Evolutionary conservation across 2,329 filamentous ascomycete species (phyloP).

Genomic region (Phyllosticta ampelicida): DNA sequence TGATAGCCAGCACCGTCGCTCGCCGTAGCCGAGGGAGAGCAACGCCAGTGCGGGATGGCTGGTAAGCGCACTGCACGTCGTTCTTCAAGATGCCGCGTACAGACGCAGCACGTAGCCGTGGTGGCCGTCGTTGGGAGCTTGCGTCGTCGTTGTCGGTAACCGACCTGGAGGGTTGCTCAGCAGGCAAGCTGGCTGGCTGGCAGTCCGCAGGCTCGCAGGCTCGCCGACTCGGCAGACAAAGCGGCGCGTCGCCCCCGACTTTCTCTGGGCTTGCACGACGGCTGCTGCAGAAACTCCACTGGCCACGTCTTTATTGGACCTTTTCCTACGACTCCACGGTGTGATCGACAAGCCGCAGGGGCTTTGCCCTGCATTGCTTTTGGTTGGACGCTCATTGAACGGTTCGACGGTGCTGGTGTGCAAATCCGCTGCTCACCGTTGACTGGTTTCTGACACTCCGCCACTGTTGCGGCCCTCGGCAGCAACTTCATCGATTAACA

Average conservation of each 20-base stretch:
- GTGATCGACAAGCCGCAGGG: background rate
- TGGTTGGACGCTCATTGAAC: background rate
- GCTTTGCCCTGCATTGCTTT: background rate
- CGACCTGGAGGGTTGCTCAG: background rate
- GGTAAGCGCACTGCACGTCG: background rate
- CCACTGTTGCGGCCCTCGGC: background rate
- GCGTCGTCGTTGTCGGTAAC: background rate
- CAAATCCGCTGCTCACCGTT: background rate
- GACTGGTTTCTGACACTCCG: background rate
- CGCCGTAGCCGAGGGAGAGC: background rate
- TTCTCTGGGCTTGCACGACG: background rate
- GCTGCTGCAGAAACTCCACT: background rate
- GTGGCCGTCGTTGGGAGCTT: background rate
- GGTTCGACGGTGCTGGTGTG: background rate
- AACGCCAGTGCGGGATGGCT: background rate
- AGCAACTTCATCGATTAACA: background rate
- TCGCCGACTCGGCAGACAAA: background rate
- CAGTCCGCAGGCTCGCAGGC: too few relatives aligned
- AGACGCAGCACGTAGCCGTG: too few relatives aligned
- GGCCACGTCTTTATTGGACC: background rate
- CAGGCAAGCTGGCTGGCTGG: background rate
- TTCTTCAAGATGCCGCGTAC: background rate
- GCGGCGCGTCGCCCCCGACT: background rate
- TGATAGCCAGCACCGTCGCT: background rate
- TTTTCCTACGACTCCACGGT: background rate